A percentile compares a stretch with the other conserved stretches of the same genome.
These are phyloP conservation scores for Sporodiniella umbellata DNA, from an alignment of 371 early-diverging fungal species.

Conservation along the genomic window DNA sequence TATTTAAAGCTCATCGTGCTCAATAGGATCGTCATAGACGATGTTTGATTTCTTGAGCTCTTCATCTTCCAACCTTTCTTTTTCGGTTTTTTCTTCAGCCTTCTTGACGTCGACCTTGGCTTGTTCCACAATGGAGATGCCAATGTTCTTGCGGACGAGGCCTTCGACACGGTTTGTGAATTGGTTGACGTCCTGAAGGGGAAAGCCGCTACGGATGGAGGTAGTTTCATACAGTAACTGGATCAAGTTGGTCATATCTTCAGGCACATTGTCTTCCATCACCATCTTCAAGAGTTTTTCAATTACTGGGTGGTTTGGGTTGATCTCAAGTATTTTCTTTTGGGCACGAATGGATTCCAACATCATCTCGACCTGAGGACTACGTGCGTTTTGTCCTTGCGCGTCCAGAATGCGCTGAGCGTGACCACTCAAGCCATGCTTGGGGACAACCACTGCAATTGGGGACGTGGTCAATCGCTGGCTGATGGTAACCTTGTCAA, in stretches of 20 bases:
- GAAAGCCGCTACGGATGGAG: slow-evolving; percentile 73
- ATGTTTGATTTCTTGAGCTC: slow-evolving; percentile 22
- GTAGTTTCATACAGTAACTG: slow-evolving; percentile 76
- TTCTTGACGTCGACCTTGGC: slow-evolving; percentile 47
- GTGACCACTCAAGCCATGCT: slow-evolving; percentile 76
- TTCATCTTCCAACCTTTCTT: slow-evolving; percentile 36
- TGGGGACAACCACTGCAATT: slow-evolving; percentile 68
- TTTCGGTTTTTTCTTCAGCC: slow-evolving; percentile 38
- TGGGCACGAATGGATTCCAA: slow-evolving; percentile 56
- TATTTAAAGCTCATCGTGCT: slow-evolving; percentile 27
- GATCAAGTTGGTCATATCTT: slow-evolving; percentile 56
- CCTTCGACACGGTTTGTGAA: slow-evolving; percentile 74
- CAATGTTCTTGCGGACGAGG: slow-evolving; percentile 63
- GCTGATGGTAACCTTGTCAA: slow-evolving; percentile 78
- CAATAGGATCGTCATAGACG: slow-evolving; percentile 15
- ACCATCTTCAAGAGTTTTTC: slow-evolving; percentile 52
- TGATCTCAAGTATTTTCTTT: slow-evolving; percentile 86
- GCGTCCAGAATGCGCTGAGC: slow-evolving; percentile 84
- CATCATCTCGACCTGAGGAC: slow-evolving; percentile 47
- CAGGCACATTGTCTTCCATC: slow-evolving; percentile 39
- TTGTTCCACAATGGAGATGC: slow-evolving; percentile 53
- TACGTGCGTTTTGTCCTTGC: slow-evolving; percentile 50
- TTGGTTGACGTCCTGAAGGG: slow-evolving; percentile 51
- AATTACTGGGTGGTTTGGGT: slow-evolving; percentile 75
- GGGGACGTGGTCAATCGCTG: slow-evolving; percentile 76